Conservation (phyloP, 1,284 basidiomycete species). For the Xerocomus amazonicus region DNA sequence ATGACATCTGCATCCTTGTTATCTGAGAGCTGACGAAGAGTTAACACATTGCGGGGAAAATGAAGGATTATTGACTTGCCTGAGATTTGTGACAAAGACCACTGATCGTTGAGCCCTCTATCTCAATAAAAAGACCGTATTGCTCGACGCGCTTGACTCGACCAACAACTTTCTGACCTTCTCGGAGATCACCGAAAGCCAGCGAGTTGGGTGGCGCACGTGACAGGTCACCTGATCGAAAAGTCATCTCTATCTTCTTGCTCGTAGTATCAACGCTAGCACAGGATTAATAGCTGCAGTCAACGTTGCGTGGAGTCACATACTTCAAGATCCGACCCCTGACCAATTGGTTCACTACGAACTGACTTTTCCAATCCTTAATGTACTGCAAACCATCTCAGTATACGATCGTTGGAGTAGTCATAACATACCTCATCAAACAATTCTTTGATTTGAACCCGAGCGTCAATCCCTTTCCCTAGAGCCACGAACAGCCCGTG, state of each 20-base stretch:
- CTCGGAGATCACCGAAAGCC: slow-evolving; percentile 56
- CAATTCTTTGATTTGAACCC: slow-evolving; percentile 92
- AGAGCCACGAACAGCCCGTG: slow-evolving; percentile 91
- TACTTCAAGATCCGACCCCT: slow-evolving; percentile 81
- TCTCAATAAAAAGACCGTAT: slow-evolving; percentile 91
- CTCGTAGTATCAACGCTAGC: slow-evolving; percentile 61
- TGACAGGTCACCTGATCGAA: slow-evolving; percentile 60
- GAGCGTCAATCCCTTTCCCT: slow-evolving; percentile 79
- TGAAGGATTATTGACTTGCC: slow-evolving; percentile 39
- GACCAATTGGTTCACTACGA: slow-evolving; percentile 81
- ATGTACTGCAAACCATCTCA: slow-evolving; percentile 58
- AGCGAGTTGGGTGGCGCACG: slow-evolving; percentile 42
- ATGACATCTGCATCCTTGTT: slow-evolving; percentile 76
- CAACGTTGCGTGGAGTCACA: slow-evolving; percentile 16
- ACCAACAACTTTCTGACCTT: slow-evolving; percentile 76
- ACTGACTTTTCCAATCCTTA: slow-evolving; percentile 91
- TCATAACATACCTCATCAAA: slow-evolving; percentile 70
- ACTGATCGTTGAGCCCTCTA: slow-evolving; percentile 77
- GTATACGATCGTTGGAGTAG: slow-evolving; percentile 1
- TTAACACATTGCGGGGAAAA: slow-evolving; percentile 1
- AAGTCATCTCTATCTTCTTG: slow-evolving; percentile 85
- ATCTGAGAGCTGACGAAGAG: slow-evolving; percentile 68
- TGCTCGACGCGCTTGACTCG: slow-evolving; percentile 76
- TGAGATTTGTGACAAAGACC: slow-evolving; percentile 95
- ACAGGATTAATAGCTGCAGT: slow-evolving; percentile 12